These are phyloP conservation scores for Neurospora sp. DNA, from an alignment of 495 filamentous ascomycete genomes.

Conservation along the genomic window DNA sequence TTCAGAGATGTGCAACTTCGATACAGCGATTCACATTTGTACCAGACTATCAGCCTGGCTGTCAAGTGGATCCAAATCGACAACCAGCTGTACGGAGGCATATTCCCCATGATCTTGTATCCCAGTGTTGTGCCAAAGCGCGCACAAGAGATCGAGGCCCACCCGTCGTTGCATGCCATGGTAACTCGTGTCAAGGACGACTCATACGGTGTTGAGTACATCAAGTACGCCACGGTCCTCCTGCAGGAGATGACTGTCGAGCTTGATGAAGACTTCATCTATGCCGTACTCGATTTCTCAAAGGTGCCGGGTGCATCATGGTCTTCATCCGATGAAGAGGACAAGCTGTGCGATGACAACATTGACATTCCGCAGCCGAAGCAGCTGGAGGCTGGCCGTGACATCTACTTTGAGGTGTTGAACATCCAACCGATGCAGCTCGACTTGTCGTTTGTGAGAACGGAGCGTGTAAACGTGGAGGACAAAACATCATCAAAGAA, in stretches of 20 bases:
- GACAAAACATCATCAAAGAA: conserved; percentile 84
- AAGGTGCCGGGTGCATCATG: conserved; percentile 92
- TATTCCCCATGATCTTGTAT: conserved; percentile 95
- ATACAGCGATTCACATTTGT: conserved; percentile 81
- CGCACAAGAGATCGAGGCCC: conserved; percentile 90
- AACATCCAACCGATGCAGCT: conserved; percentile 98
- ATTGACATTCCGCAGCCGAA: conserved; percentile 89
- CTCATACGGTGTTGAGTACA: conserved; percentile 94
- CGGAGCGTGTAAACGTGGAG: conserved; percentile 91
- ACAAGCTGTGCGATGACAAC: conserved; percentile 77
- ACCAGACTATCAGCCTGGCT: conserved; percentile 78
- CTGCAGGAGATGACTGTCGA: conserved; percentile 97
- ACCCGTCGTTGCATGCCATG: conserved; percentile 87
- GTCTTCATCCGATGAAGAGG: conserved; percentile 69
- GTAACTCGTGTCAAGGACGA: conserved; percentile 95
- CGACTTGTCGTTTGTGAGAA: conserved; percentile 93
- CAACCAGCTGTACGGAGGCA: conserved; percentile 95
- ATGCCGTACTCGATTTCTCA: conserved; percentile 87
- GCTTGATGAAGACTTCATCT: conserved; percentile 96
- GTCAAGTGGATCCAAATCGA: conserved; percentile 99
- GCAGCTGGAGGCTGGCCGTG: conserved; percentile 69
- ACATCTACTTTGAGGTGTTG: conserved; percentile 94
- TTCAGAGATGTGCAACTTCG: conserved; percentile 88
- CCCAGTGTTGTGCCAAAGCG: conserved; percentile 98
- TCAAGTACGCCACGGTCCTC: conserved; percentile 92